A percentile compares a stretch with the other conserved stretches of the same genome.
These are phyloP conservation scores for Ustilago nuda DNA, from an alignment of 1,284 basidiomycete genomes.

Conservation along the genomic window DNA sequence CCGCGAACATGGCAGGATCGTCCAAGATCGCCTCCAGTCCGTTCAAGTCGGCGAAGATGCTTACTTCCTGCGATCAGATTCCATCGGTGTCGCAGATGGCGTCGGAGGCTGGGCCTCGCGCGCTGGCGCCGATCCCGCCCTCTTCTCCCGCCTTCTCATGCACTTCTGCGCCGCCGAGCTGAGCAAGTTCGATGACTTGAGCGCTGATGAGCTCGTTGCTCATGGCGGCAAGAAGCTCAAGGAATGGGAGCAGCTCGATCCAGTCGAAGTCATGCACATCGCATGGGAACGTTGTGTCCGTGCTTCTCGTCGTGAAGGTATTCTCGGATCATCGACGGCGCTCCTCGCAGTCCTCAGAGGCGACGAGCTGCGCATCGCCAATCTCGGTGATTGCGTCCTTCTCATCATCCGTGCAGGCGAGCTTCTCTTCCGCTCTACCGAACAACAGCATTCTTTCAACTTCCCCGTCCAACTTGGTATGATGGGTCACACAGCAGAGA, in stretches of 20 bases:
- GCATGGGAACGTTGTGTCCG: conserved; percentile 73
- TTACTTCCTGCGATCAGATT: conserved; percentile 82
- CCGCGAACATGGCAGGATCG: conserved; percentile 62
- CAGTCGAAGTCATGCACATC: conserved; percentile 74
- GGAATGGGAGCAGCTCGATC: conserved; percentile 68
- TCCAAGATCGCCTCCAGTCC: conserved; percentile 70
- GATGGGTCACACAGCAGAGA: conserved; percentile 76
- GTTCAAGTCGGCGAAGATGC: conserved; percentile 87
- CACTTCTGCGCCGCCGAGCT: conserved; percentile 79
- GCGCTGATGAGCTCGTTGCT: conserved; percentile 38
- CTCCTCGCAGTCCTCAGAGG: conserved; percentile 75
- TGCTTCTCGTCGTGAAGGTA: conserved; percentile 71
- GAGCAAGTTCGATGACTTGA: conserved; percentile 42
- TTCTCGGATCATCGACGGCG: conserved; percentile 74
- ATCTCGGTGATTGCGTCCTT: conserved; percentile 86
- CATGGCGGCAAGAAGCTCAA: conserved; percentile 52
- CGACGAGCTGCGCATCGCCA: conserved; percentile 86
- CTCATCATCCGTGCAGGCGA: conserved; percentile 83
- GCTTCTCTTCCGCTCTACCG: conserved; percentile 86
- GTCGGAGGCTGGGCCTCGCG: conserved; percentile 85
- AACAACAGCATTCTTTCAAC: conserved; percentile 97
- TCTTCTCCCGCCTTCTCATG: conserved; percentile 87
- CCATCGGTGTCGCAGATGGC: conserved; percentile 88
- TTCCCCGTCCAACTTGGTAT: conserved; percentile 90
- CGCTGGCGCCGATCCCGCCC: conserved; percentile 75